Evolutionary conservation across 2,329 filamentous ascomycete species (phyloP), one percentile per base, ranked within the genome.

Genomic region (Raffaelea ambrosiae): DNA sequence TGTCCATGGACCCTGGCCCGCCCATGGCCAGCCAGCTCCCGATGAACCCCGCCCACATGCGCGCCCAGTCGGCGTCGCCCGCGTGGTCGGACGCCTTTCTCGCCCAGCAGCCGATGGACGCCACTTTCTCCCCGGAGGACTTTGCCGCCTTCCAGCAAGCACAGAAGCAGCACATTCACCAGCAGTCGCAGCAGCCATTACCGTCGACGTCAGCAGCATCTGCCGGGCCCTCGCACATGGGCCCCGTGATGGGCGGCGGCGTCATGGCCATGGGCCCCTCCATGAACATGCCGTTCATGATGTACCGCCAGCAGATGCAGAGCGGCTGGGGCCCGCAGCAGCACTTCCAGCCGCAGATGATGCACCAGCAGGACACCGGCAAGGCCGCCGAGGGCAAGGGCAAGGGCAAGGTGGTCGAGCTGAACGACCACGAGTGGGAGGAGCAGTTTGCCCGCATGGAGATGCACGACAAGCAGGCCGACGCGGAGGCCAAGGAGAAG

Each of bases 391-490:
- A 78, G 53, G 71, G 67, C 43, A 73, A 78, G 54, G 72, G 68
- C 44, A 86, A 89, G 65, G 87, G 86, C 50, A 97, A 97, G 64
- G 80, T 97, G 69, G 84, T 97, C 13, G 93, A 97, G 69, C 77
- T 97, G 21, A 88, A 96, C 62, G 91, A 98, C 58, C 73, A 84
- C 60, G 85, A 95, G 61, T 97, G 93, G 93, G 91, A 97, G 67
- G 88, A 89, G 58, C 89, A 97, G 65, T 98, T 98, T 65, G 86
- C 88, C 49, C 81, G 93, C 66, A 83, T 96, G 62, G 88, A 91
- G 63, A 69, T 84, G 53, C 73, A 82, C 51, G 77, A 83, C 60
- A 68, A 76, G 57, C 65, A 74, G 52, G 40, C 19, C 2, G 43
- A 20, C 5, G 46, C 95, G 61, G 90, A 96, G 57, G 73, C 96